Evolutionary conservation across 139 green algal species (phyloP), one percentile per base, ranked within the genome.

Genomic region (Asterochloris sp.): DNA sequence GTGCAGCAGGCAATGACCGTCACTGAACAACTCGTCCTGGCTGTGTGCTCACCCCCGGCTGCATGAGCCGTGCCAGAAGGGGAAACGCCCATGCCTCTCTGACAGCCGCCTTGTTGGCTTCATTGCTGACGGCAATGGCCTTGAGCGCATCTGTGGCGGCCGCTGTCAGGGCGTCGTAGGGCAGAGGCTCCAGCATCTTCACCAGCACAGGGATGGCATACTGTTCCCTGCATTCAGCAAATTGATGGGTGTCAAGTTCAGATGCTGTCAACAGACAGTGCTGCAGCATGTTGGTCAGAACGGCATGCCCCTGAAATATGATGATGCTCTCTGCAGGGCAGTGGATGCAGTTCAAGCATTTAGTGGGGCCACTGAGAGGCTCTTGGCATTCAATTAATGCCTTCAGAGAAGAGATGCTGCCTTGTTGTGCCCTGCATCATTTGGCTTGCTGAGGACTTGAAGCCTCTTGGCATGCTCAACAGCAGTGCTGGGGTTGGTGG

Each of bases 71-170:
- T 67, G 84, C 84, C 19, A 87, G 84, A 54, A 83, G 68, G 14
- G 84, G 84, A 11, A 87, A 29, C 16, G 76, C 79, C 84, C 84
- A 87, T 28, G 64, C 62, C 19, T 84, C 78, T 13, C 79, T n/a
- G 13, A 83, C 78, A 28, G 74, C 74, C 10, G 61, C 61, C 75
- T 87, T 87, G 79, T 84, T 84, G 66, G 23, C 79, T 0, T 84
- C 74, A 62, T 84, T 87, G 74, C 79, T 84, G 27, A 84, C 61
- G 10, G 74, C 69, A 0, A 84, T 12, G 0, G 84, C 78, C 14
- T 74, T 66, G 17, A 86, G 17, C 2, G 78, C 78, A 62, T 86
- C 84, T 19, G 69, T 66, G 13, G 79, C 79, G 2, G 84, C 79
- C 47, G 83, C 69, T n/a, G 77, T 80, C 47, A 78, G 13, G 24